Evolutionary conservation across 352 stramenopile species (phyloP).

Genomic region (Pythium plurisporium): DNA sequence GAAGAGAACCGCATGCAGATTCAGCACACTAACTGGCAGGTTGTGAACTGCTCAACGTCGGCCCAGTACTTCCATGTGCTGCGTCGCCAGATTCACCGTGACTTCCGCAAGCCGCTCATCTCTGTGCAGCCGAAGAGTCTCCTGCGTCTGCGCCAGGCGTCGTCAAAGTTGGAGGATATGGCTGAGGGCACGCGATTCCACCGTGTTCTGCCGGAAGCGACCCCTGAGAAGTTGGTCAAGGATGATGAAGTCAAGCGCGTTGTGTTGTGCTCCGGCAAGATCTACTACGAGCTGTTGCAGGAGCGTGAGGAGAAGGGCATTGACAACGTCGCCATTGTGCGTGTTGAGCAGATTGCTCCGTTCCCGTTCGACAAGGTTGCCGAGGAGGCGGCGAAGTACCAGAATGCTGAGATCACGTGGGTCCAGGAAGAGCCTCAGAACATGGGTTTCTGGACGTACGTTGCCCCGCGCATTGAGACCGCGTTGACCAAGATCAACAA

Average conservation of each 20-base stretch:
- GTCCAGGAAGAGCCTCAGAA: slow-evolving; percentile 99
- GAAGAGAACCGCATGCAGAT: slow-evolving; percentile 91
- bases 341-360: slow-evolving; percentile 89
- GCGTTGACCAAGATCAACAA: slow-evolving; percentile 81
- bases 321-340: slow-evolving; percentile 54
- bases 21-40: slow-evolving; percentile 65
- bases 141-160: slow-evolving; percentile 69
- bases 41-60: slow-evolving; percentile 81
- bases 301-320: neutral
- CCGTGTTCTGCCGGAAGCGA: slow-evolving; percentile 28
- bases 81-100: slow-evolving; percentile 67
- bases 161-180: slow-evolving; percentile 69
- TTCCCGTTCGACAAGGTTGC: slow-evolving; percentile 98
- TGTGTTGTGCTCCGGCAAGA: slow-evolving; percentile 79
- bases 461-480: slow-evolving; percentile 91
- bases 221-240: slow-evolving; percentile 33
- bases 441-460: slow-evolving; percentile 95
- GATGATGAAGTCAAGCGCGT: slow-evolving; percentile 28
- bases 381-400: slow-evolving; percentile 84
- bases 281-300: slow-evolving; percentile 76
- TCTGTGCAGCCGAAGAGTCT: slow-evolving; percentile 82
- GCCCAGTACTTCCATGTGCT: slow-evolving; percentile 97
- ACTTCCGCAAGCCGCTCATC: slow-evolving; percentile 77
- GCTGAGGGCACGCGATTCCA: slow-evolving; percentile 50
- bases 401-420: slow-evolving; percentile 96